Evolutionary conservation across 1,284 basidiomycete genomes (phyloP).

Genomic region (Limonomyces culmigenus): DNA sequence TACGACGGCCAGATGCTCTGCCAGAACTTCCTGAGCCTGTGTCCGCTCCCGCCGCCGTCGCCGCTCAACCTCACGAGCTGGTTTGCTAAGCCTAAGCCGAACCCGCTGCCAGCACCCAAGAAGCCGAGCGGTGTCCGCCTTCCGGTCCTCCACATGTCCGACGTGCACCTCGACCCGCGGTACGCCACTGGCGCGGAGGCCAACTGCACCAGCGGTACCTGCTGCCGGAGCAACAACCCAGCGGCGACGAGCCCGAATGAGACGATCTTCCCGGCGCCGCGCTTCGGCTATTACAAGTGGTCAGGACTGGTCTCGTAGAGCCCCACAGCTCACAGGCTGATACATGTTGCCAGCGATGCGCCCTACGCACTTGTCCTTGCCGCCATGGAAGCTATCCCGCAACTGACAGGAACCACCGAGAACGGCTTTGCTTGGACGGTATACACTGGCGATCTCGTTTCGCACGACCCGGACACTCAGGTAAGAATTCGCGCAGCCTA

Average conservation of each 20-base stretch:
- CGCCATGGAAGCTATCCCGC: conserved; percentile 51
- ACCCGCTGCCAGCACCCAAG: conserved; percentile 36
- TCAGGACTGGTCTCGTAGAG: conserved; percentile 15
- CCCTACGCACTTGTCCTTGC: conserved; percentile 48
- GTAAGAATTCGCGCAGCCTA: conserved; percentile 22
- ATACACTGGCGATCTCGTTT: conserved; percentile 65
- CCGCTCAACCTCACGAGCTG: conserved; percentile 35
- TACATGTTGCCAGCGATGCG: conserved; percentile 33
- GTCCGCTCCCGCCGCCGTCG: conserved; percentile 30
- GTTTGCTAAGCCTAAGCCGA: conserved; percentile 55
- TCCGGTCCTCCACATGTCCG: conserved; percentile 63
- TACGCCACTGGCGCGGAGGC: conserved; percentile 61
- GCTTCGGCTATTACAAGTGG: conserved; percentile 51
- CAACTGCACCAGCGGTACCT: conserved; percentile 56
- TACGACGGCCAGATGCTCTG: conserved; percentile 57
- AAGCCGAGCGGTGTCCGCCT: conserved; percentile 44
- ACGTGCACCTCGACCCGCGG: conserved; percentile 63
- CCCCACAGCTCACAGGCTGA: not conserved
- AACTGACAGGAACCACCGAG: conserved; percentile 41
- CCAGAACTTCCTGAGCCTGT: conserved; percentile 32
- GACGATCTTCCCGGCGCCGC: conserved; percentile 40
- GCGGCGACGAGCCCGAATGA: conserved; percentile 33
- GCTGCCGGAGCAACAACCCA: conserved; percentile 45
- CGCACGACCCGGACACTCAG: conserved; percentile 53
- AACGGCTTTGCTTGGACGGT: conserved; percentile 49